Conservation (phyloP, 805 yeast genomes). For the Saccharomycopsis selenospora region DNA sequence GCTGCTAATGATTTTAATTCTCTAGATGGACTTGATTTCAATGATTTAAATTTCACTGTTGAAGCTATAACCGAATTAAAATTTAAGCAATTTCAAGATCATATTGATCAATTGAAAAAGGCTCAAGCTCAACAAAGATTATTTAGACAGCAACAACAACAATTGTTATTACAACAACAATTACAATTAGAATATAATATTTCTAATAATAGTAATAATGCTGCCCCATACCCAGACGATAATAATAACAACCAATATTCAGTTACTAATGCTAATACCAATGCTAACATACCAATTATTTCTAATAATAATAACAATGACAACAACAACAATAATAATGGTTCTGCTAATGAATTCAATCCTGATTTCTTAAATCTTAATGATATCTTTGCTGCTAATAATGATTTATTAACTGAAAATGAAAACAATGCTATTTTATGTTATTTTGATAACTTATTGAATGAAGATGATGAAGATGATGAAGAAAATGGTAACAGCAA, state of each 20-base stretch:
- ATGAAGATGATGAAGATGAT: constrained; percentile 10
- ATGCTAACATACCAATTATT: background rate
- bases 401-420: constrained; percentile 15
- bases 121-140: constrained; percentile 14
- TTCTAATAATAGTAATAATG: background rate
- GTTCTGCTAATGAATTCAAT: background rate
- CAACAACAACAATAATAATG: background rate
- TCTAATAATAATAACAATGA: background rate
- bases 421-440: constrained; percentile 19
- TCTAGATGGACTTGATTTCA: constrained; percentile 13
- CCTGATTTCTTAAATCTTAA: background rate
- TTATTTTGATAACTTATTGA: constrained; percentile 19
- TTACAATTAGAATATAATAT: background rate
- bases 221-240: background rate
- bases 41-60: constrained; percentile 20
- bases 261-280: background rate
- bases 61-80: constrained; percentile 12
- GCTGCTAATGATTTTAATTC: constrained; percentile 8
- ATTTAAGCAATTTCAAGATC: constrained; percentile 10
- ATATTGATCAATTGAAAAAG: constrained; percentile 15
- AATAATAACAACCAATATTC: no score
- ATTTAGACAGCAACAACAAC: background rate
- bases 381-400: background rate
- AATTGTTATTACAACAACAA: background rate
- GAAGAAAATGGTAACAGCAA: background rate